Evolutionary conservation across 352 stramenopile genomes (phyloP).

Genomic region (Aphanomyces astaci): DNA sequence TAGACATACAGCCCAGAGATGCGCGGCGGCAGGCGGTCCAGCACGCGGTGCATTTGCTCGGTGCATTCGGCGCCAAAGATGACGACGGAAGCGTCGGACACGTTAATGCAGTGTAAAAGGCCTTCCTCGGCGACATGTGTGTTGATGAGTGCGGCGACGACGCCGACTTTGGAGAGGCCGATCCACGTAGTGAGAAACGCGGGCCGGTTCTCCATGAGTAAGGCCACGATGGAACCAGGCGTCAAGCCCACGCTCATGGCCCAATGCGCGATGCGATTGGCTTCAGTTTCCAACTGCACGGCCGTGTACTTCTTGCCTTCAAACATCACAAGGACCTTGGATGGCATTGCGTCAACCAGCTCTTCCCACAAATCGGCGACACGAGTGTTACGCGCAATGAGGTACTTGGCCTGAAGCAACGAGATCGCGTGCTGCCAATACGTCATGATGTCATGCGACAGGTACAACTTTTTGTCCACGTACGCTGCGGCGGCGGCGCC

Average conservation of each 20-base stretch:
- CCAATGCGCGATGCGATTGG: conserved; percentile 74
- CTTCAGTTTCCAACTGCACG: conserved; percentile 44
- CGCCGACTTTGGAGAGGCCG: conserved; percentile 72
- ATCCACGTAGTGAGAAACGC: conserved; percentile 81
- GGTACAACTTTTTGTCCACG: conserved; percentile 45
- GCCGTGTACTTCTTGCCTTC: conserved; percentile 47
- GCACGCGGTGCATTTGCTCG: conserved; percentile 35
- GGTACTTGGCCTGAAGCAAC: conserved; percentile 37
- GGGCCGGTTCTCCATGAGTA: conserved; percentile 82
- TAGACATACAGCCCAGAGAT: background rate
- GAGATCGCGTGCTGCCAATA: conserved; percentile 33
- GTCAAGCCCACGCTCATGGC: conserved; percentile 41
- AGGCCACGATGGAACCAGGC: conserved; percentile 55
- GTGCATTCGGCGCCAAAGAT: conserved; percentile 63
- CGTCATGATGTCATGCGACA: conserved; percentile 51
- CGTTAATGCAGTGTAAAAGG: conserved; percentile 65
- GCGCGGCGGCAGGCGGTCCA: conserved; percentile 25
- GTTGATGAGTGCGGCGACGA: conserved; percentile 82
- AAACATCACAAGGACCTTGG: conserved; percentile 56
- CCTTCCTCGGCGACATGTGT: conserved; percentile 55
- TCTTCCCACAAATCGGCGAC: conserved; percentile 58
- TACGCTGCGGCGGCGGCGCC: conserved; percentile 38
- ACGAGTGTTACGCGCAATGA: conserved; percentile 32
- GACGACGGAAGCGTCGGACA: conserved; percentile 51
- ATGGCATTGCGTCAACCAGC: conserved; percentile 41